phyloP scores from a whole-genome alignment of 129 eudicot genomes.

The Arctium lappa region DNA sequence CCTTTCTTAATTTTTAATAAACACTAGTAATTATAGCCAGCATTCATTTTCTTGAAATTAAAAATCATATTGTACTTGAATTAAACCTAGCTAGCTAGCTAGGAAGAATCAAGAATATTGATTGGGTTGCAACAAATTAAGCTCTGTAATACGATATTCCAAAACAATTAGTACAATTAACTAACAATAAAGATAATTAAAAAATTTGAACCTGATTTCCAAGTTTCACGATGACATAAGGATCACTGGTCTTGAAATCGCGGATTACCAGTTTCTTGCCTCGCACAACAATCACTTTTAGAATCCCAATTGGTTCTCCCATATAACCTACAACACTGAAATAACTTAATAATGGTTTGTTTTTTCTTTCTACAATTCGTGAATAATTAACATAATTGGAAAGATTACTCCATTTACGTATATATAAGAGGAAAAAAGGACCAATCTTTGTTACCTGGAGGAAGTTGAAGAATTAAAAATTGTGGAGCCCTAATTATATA shows the following conservation, averaged over 20 bases:
- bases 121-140: too few relatives aligned
- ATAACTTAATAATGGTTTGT: background rate
- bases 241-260: conserved; percentile 66
- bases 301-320: conserved; percentile 37
- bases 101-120: too few relatives aligned
- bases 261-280: conserved; percentile 50
- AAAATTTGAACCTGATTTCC: conserved; percentile 43
- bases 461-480: background rate
- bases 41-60: too few relatives aligned
- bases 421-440: background rate
- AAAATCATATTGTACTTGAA: too few relatives aligned
- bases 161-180: too few relatives aligned
- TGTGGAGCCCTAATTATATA: background rate
- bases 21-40: too few relatives aligned
- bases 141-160: too few relatives aligned
- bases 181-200: too few relatives aligned
- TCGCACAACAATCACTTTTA: conserved; percentile 47
- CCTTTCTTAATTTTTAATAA: background rate
- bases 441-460: background rate
- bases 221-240: conserved; percentile 54
- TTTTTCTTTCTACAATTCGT: background rate
- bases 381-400: too few relatives aligned
- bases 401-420: background rate
- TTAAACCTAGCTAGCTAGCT: too few relatives aligned
- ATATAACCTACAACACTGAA: conserved; percentile 11